phyloP scores from a whole-genome alignment of 208 protist genomes.

The Strigomonas oncopelti region DNA sequence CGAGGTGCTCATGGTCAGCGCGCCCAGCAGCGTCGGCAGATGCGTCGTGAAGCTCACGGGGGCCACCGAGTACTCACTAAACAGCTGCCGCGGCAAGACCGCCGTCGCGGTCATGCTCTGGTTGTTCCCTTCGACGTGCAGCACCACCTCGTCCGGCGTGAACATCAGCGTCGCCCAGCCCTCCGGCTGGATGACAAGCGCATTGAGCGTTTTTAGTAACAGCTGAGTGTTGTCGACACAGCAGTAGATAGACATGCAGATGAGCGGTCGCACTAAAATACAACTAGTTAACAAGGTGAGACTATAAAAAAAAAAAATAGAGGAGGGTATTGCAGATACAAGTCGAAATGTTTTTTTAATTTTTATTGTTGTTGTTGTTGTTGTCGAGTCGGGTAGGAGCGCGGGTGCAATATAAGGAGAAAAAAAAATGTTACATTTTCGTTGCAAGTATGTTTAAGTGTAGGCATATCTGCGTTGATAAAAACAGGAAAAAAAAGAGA shows the following conservation, averaged over 20 bases:
- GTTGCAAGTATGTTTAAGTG: not conserved
- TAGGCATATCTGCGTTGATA: not conserved
- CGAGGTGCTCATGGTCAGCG: conserved; percentile 52
- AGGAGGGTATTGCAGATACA: too few relatives aligned
- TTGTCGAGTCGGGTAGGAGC: not conserved
- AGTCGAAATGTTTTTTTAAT: not conserved
- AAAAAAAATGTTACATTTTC: not conserved
- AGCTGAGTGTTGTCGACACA: conserved; percentile 43
- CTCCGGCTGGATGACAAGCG: conserved; percentile 49
- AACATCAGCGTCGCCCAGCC: conserved; percentile 69
- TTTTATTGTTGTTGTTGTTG: not conserved
- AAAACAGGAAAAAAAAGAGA: conserved; percentile 8
- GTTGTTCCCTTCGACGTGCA: conserved; percentile 71
- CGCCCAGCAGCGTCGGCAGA: conserved; percentile 60
- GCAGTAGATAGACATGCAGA: conserved; percentile 74
- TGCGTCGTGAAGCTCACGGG: conserved; percentile 50
- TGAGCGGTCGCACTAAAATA: not conserved
- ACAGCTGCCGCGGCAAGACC: conserved; percentile 57
- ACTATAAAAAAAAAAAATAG: conserved; percentile 1
- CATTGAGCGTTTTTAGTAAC: conserved; percentile 56
- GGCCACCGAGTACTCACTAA: conserved; percentile 70
- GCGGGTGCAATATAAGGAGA: not conserved
- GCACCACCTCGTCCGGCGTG: conserved; percentile 43
- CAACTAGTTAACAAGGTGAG: not conserved
- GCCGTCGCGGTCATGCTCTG: conserved; percentile 74